Base-by-base conservation (phyloP, 257 asterid genomes). In the Misopates orontium region DNA sequence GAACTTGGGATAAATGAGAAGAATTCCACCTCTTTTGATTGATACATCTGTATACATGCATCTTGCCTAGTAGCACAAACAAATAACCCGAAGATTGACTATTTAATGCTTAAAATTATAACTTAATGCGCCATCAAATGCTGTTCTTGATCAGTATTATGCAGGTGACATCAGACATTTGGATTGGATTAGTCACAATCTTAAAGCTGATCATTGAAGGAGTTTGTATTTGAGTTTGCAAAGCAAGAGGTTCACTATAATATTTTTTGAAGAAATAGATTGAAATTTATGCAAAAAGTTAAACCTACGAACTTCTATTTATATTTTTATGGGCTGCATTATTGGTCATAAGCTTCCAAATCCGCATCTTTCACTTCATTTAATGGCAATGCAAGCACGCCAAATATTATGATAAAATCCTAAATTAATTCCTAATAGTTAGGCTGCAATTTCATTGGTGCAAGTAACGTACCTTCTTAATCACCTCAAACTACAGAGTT, bases 281-380 rank as follows among this genome's bases (percentile, higher is more conserved):
- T 39, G 9, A 48, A 71, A 14, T 21, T 61, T 56, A 64, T 36
- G 32, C 45, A 44, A 58, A 41, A 67, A 23, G 28, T 17, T 10
- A 31, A 36, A 65, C 15, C 67, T 22, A 31, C 45, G 21, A 36
- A 49, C 21, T 31, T 59, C 41, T 57, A 32, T 56, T 18, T 28
- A 18, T 16, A 42, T 18, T 25, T 28, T 1, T 4, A 60, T 75
- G 64, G 69, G 60, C 55, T 57, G 69, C 72, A 82, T 82, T 79
- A 85, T 82, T 85, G 84, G 60, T 62, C 75, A 73, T 28, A 22
- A 70, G 58, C 76, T 77, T 79, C 84, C 87, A 82, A 82, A 79
- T 25, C 25, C 68, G 65, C 62, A 60, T 63, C 75, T 57, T 70
- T 67, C 53, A 56, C 47, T 66, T n/a, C 62, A 48, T 74, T 65